Percentiles rank a stretch among this genome's conserved stretches.
Conservation (phyloP, 2,329 filamentous ascomycete species). For the Endoconidiophora laricicola region DNA sequence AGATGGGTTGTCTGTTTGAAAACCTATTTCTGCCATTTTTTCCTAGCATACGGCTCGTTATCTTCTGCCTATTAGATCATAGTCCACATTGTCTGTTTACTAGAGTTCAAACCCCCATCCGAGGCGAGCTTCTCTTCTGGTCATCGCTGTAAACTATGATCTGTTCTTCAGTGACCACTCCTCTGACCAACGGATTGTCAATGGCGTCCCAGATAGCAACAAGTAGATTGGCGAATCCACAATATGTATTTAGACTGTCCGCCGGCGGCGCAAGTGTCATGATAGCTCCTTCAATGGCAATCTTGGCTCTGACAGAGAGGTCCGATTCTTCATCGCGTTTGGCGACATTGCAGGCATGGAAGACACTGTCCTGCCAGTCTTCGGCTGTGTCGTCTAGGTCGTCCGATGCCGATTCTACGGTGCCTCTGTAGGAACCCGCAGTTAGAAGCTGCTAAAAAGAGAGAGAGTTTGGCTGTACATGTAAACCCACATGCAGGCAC, state of each 20-base stretch:
- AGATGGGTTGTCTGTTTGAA: too few relatives aligned
- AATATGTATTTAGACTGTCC: background rate
- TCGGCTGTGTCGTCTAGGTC: background rate
- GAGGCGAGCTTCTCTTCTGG: too few relatives aligned
- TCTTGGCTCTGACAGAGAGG: slow-evolving; percentile 2
- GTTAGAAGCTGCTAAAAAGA: too few relatives aligned
- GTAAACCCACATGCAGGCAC: background rate
- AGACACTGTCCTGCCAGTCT: slow-evolving; percentile 2
- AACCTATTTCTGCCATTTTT: too few relatives aligned
- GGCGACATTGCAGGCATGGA: slow-evolving; percentile 2
- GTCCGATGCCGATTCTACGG: background rate
- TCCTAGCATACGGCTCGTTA: too few relatives aligned
- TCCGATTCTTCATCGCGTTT: slow-evolving; percentile 4
- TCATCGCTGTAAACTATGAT: too few relatives aligned
- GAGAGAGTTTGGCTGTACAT: too few relatives aligned
- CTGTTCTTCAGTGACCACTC: slow-evolving; percentile 9
- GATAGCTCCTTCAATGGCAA: slow-evolving; percentile 7
- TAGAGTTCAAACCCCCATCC: too few relatives aligned
- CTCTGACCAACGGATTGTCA: slow-evolving; percentile 8
- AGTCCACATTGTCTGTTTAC: too few relatives aligned
- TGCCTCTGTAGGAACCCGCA: background rate
- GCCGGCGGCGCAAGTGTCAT: slow-evolving; percentile 1
- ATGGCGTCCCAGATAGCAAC: slow-evolving; percentile 7
- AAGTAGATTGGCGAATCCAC: slow-evolving; percentile 1
- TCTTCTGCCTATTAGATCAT: too few relatives aligned